These are phyloP conservation scores for Fusarium tanahbumbuense DNA, from an alignment of 2,329 filamentous ascomycete genomes.

Conservation along the genomic window DNA sequence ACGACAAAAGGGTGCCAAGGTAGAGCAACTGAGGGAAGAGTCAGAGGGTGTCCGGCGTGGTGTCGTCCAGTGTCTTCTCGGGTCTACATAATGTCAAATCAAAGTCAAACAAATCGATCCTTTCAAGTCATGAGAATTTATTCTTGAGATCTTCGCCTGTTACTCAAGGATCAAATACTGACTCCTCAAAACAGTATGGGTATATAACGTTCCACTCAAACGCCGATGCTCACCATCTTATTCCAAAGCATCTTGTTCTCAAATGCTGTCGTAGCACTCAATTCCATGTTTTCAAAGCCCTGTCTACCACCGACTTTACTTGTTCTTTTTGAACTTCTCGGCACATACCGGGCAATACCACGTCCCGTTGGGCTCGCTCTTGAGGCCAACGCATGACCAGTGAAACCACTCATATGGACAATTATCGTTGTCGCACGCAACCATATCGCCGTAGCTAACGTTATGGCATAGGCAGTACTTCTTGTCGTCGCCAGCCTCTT, in stretches of 20 bases:
- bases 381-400: slow-evolving; percentile 78
- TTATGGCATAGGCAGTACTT: slow-evolving; percentile 88
- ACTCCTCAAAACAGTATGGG: slow-evolving; percentile 27
- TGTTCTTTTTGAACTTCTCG: slow-evolving; percentile 60
- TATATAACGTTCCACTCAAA: slow-evolving; percentile 31
- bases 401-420: slow-evolving; percentile 91
- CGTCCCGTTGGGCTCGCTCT: slow-evolving; percentile 73
- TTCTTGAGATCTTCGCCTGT: slow-evolving; percentile 1
- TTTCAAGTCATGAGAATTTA: background rate
- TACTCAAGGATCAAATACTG: background rate
- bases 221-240: slow-evolving; percentile 15
- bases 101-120: background rate
- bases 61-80: slow-evolving; percentile 65
- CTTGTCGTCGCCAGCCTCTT: slow-evolving; percentile 80
- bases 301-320: slow-evolving; percentile 31
- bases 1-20: slow-evolving; percentile 59
- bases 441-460: slow-evolving; percentile 88
- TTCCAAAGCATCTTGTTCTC: background rate
- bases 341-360: slow-evolving; percentile 76
- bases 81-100: slow-evolving; percentile 17
- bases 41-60: slow-evolving; percentile 70
- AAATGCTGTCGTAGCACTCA: slow-evolving; percentile 6
- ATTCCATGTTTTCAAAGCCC: background rate
- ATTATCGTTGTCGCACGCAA: slow-evolving; percentile 85
- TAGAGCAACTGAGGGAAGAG: slow-evolving; percentile 68